phyloP scores from a whole-genome alignment of 306 rosid species.

The Begonia masoniana region DNA sequence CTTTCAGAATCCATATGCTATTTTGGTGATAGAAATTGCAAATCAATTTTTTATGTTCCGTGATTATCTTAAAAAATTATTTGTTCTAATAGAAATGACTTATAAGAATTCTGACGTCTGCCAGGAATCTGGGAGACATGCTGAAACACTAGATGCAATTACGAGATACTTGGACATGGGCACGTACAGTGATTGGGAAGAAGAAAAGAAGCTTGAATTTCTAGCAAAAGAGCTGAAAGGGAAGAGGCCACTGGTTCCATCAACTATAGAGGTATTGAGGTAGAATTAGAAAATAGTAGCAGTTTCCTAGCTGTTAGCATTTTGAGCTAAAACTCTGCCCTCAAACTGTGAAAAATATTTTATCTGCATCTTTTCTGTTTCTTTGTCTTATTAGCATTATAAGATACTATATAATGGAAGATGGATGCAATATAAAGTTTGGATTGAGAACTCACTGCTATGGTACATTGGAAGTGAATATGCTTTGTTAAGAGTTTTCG shows the following conservation, averaged over 20 bases:
- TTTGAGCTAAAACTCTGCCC: too few species aligned
- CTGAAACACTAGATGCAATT: constrained; percentile 82
- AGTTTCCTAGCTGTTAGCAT: too few species aligned
- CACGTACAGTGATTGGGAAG: constrained; percentile 87
- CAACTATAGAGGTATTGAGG: constrained; percentile 46
- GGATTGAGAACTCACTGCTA: too few species aligned
- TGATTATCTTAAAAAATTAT: background rate
- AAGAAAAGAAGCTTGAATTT: constrained; percentile 79
- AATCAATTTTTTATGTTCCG: background rate
- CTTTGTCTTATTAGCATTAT: too few species aligned
- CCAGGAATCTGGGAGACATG: constrained; percentile 90
- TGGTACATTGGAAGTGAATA: too few species aligned
- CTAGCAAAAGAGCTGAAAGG: constrained; percentile 76
- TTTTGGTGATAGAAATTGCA: background rate
- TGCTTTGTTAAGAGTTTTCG: too few species aligned
- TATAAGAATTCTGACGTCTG: constrained; percentile 13
- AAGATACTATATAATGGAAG: too few species aligned
- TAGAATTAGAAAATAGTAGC: too few species aligned
- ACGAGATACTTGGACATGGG: constrained; percentile 74
- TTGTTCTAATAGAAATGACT: constrained; percentile 4
- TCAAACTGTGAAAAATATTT: too few species aligned
- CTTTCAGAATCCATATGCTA: background rate
- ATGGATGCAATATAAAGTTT: too few species aligned
- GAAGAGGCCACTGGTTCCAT: constrained; percentile 85
- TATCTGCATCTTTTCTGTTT: too few species aligned